phyloP scores from a whole-genome alignment of 768 basidiomycete genomes.

The Ramaria sp. region DNA sequence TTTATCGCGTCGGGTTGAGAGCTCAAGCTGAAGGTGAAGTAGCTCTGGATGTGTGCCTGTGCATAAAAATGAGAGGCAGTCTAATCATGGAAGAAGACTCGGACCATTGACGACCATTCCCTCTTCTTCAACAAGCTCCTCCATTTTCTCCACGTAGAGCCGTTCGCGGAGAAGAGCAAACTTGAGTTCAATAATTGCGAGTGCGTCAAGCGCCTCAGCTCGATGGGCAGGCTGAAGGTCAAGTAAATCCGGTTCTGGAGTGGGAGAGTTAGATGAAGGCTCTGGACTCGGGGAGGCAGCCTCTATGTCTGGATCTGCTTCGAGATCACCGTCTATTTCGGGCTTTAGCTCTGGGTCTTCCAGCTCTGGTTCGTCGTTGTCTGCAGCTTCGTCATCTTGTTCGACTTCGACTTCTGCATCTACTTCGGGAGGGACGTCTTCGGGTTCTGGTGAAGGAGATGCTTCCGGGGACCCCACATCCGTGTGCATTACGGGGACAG shows the following conservation, averaged over 20 bases:
- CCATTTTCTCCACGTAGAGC: slow-evolving; percentile 92
- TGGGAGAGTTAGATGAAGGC: slow-evolving; percentile 6
- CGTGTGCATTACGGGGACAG: not conserved
- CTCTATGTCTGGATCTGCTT: slow-evolving; percentile 6
- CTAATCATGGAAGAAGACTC: slow-evolving; percentile 15
- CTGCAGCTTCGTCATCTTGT: slow-evolving; percentile 17
- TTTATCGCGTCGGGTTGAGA: slow-evolving; percentile 69
- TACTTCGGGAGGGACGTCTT: slow-evolving; percentile 13
- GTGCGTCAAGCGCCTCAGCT: slow-evolving; percentile 77
- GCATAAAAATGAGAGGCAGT: slow-evolving; percentile 3
- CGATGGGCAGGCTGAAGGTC: slow-evolving; percentile 76
- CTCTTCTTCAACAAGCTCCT: slow-evolving; percentile 82
- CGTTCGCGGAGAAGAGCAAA: slow-evolving; percentile 81
- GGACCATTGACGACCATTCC: slow-evolving; percentile 64
- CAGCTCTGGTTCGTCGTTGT: slow-evolving; percentile 17
- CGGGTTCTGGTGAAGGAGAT: slow-evolving; percentile 14
- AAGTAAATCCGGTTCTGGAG: slow-evolving; percentile 17
- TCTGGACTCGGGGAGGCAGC: slow-evolving; percentile 11
- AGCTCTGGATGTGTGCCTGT: slow-evolving; percentile 82
- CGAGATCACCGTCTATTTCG: slow-evolving; percentile 11
- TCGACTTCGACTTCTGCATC: slow-evolving; percentile 15
- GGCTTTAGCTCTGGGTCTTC: slow-evolving; percentile 10
- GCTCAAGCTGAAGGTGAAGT: slow-evolving; percentile 66
- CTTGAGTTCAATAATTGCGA: slow-evolving; percentile 86
- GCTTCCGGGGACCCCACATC: slow-evolving; percentile 4